phyloP scores from a whole-genome alignment of 768 basidiomycete genomes.

The Cystofilobasidium macerans region DNA sequence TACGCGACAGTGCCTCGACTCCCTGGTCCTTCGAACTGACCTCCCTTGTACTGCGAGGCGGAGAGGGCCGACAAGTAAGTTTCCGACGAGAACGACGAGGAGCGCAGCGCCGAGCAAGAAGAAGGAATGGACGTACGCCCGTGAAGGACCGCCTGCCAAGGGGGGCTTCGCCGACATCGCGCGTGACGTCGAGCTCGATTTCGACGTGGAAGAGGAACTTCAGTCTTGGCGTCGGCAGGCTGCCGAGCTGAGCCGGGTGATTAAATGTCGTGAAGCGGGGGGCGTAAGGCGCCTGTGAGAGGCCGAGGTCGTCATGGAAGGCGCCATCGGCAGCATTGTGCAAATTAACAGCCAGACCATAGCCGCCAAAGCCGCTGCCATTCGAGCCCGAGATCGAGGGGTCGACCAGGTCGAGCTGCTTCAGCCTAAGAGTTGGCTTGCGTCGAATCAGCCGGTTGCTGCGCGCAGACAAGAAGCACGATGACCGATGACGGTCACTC shows the following conservation, averaged over 20 bases:
- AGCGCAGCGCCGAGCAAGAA: background rate
- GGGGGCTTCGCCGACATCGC: constrained; percentile 29
- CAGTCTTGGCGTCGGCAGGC: constrained; percentile 22
- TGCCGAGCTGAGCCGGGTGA: constrained; percentile 25
- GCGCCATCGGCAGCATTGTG: background rate
- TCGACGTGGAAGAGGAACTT: constrained; percentile 33
- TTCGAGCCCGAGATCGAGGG: background rate
- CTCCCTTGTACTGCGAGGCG: constrained; percentile 23
- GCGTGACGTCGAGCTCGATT: constrained; percentile 29
- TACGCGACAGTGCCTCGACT: background rate
- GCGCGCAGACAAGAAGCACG: too few species aligned
- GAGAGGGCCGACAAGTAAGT: background rate
- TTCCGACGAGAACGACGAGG: too few species aligned
- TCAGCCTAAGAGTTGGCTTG: too few species aligned
- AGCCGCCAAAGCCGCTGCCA: background rate
- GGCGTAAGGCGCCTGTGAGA: background rate
- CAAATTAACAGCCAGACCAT: background rate
- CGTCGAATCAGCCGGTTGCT: too few species aligned
- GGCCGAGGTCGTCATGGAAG: background rate
- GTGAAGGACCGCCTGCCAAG: constrained; percentile 29
- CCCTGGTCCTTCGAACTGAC: constrained; percentile 28
- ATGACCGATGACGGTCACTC: background rate
- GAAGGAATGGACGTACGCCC: background rate
- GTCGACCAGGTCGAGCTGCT: background rate
- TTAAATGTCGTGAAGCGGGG: constrained; percentile 24